Conservation (phyloP, 805 yeast genomes). For the Nakazawaea pomicola region DNA sequence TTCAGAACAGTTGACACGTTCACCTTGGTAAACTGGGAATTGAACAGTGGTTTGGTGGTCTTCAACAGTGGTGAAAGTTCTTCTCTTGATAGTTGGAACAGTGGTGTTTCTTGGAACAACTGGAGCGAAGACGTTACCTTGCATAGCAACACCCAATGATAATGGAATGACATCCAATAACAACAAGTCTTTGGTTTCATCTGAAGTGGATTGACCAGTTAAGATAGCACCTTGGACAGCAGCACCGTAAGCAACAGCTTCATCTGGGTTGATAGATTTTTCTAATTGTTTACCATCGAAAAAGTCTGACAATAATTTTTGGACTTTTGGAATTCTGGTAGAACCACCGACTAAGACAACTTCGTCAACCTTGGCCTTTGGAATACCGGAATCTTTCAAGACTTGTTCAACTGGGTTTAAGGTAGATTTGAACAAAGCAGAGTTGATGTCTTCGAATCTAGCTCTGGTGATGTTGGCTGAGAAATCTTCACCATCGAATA, state of each 20-base stretch:
- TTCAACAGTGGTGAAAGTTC: conserved; percentile 97
- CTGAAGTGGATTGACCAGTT: conserved; percentile 84
- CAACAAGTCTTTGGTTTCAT: conserved; percentile 91
- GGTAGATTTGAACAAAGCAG: conserved; percentile 88
- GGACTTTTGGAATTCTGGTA: conserved; percentile 98
- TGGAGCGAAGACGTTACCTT: conserved; percentile 98
- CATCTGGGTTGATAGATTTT: conserved; percentile 97
- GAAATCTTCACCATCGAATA: conserved; percentile 95
- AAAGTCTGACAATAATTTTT: conserved; percentile 89
- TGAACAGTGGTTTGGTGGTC: conserved; percentile 99
- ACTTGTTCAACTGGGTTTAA: conserved; percentile 94
- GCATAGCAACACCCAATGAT: conserved; percentile 99
- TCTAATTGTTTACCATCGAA: conserved; percentile 96
- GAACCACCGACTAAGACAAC: conserved; percentile 98
- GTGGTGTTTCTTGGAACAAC: conserved; percentile 99
- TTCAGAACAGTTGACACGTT: conserved; percentile 97
- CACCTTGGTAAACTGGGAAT: conserved; percentile 99
- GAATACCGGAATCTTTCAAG: conserved; percentile 83
- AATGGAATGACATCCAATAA: conserved; percentile 97
- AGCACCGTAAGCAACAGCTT: conserved; percentile 99
- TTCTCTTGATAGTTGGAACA: conserved; percentile 97
- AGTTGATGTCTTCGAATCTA: conserved; percentile 94
- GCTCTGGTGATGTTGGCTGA: conserved; percentile 93
- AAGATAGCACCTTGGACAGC: conserved; percentile 99
- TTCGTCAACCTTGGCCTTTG: conserved; percentile 84